These are phyloP conservation scores for Trichoderma asperelloides DNA, from an alignment of 495 filamentous ascomycete species.

Conservation along the genomic window DNA sequence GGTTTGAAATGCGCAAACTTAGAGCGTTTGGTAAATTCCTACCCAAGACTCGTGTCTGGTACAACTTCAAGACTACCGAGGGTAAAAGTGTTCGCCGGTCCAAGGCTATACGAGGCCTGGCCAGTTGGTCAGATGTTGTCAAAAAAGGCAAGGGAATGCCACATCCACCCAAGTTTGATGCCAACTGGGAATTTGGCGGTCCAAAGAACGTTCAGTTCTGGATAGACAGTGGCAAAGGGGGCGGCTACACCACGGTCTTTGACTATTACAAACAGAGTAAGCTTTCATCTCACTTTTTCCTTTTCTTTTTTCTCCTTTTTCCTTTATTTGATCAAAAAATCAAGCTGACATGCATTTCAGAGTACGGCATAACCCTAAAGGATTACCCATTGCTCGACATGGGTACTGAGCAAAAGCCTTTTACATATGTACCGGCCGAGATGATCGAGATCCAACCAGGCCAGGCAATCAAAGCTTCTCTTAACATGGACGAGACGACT, in stretches of 20 bases:
- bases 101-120: conserved; percentile 41
- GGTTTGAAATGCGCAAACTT: neutral
- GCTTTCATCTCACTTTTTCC: neutral
- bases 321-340: neutral
- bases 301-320: neutral
- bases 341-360: conserved; percentile 15
- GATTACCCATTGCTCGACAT: conserved; percentile 58
- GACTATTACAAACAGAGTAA: conserved; percentile 27
- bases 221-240: conserved; percentile 5
- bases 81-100: conserved; percentile 26
- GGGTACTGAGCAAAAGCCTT: conserved; percentile 47
- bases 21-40: conserved; percentile 32
- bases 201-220: conserved; percentile 17
- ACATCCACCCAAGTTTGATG: neutral
- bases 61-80: conserved; percentile 29
- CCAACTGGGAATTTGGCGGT: conserved; percentile 8
- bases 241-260: conserved; percentile 19
- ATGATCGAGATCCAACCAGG: conserved; percentile 55
- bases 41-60: conserved; percentile 32
- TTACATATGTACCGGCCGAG: conserved; percentile 56
- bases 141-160: conserved; percentile 4
- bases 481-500: conserved; percentile 46
- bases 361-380: conserved; percentile 10
- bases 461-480: conserved; percentile 49
- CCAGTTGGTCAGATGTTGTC: conserved; percentile 16